Conservation (phyloP, 257 asterid genomes). For the Penstemon davidsonii region DNA sequence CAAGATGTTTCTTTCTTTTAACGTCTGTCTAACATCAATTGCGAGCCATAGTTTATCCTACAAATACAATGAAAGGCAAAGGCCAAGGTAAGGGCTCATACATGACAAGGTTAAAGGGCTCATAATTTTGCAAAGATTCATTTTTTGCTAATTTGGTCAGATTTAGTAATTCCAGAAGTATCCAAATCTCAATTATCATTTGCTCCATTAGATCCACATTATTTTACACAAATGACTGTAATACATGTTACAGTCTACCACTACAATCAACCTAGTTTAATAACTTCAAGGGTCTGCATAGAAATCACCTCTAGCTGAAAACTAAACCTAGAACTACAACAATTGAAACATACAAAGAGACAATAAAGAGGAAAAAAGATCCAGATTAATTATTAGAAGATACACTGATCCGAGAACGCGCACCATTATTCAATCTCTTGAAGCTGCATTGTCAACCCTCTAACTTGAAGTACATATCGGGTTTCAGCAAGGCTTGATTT, state of each 20-base stretch:
- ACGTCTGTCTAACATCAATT: too few species aligned
- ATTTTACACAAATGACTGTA: constrained; percentile 33
- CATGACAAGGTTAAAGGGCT: too few species aligned
- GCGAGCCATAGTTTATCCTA: too few species aligned
- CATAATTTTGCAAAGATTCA: not conserved
- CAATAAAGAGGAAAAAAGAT: not conserved
- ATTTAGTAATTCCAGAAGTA: not conserved
- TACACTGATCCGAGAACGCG: constrained; percentile 21
- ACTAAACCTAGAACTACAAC: constrained; percentile 30
- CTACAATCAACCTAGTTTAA: constrained; percentile 36
- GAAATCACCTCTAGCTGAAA: constrained; percentile 25
- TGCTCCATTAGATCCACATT: constrained; percentile 25
- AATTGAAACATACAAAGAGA: constrained; percentile 24
- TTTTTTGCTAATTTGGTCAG: not conserved
- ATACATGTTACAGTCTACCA: constrained; percentile 27
- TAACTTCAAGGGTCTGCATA: constrained; percentile 24
- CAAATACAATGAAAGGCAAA: too few species aligned
- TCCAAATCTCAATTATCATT: constrained; percentile 20
- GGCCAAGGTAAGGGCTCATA: too few species aligned
- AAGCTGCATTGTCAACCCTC: not conserved
- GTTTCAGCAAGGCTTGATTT: constrained; percentile 73
- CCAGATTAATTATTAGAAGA: constrained; percentile 27
- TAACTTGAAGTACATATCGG: not conserved
- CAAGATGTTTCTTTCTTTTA: too few species aligned
- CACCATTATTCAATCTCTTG: constrained; percentile 19